Evolutionary conservation across 495 filamentous ascomycete genomes (phyloP), one percentile per base, ranked within the genome.

Genomic region (Xylaria venustula): DNA sequence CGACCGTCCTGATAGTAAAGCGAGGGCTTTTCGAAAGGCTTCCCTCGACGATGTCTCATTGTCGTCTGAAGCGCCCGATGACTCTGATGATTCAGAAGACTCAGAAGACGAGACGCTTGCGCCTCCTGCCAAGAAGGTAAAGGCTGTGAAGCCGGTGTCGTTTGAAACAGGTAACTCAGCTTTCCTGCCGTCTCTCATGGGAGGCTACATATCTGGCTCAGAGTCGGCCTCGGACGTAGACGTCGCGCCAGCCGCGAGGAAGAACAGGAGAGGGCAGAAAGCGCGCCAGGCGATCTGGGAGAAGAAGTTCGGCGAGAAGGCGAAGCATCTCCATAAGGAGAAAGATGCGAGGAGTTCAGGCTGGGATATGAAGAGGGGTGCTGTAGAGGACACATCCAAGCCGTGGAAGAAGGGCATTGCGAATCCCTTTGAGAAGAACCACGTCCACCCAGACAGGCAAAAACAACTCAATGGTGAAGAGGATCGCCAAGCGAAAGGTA

Each of bases 181-280:
- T 1, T 97, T 97, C 80, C 82, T 98, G 3, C 95, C 94, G 2
- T 88, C 90, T 6, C 81, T 98, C 2, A 89, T 93, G 82, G 89
- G 88, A 17, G 93, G 92, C 46, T 98, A 98, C 77, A 88, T 89
- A 74, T 97, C 93, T 17, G 94, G 92, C 64, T 93, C 90, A 3
- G 92, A 93, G 63, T 79, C 80, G 49, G 73, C 76, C 12, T 77
- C 84, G 1, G 87, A 87, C 52, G 67, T 83, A 14, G 82, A 83
- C 51, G 67, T 75, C 17, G 71, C 70, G 8, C 78, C 78, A 5
- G 58, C 71, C 7, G 45, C 65, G 47, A 75, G 79, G 44, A 97
- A 93, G 74, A 98, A 98, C 73, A 82, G 94, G 26, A 86, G 89
- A 68, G 94, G 94, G 11, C 94, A 98, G 72, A 87, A 88, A 55